These are phyloP conservation scores for Exophiala alcalophila DNA, from an alignment of 2,329 filamentous ascomycete genomes.

Conservation along the genomic window DNA sequence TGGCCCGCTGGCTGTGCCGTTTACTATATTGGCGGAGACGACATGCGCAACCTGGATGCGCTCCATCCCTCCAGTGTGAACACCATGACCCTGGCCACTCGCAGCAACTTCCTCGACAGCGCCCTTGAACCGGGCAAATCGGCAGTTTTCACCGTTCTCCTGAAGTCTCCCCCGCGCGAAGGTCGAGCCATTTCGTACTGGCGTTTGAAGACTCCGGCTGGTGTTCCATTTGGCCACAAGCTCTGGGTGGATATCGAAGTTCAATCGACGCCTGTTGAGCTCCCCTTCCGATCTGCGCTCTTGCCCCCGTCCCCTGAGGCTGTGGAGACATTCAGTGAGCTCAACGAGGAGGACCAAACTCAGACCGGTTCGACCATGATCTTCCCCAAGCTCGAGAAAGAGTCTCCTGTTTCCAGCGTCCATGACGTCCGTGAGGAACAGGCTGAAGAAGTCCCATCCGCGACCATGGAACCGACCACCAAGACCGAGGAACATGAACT, in stretches of 20 bases:
- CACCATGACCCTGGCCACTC: constrained; percentile 73
- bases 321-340: constrained; percentile 34
- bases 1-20: constrained; percentile 92
- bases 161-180: constrained; percentile 73
- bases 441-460: constrained; percentile 33
- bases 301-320: constrained; percentile 15
- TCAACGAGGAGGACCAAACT: constrained; percentile 34
- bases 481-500: constrained; percentile 53
- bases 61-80: constrained; percentile 72
- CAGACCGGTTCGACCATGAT: constrained; percentile 67
- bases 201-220: constrained; percentile 80
- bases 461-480: constrained; percentile 34
- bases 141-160: constrained; percentile 74
- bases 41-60: constrained; percentile 89
- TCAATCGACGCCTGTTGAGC: constrained; percentile 20
- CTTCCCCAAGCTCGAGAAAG: constrained; percentile 93
- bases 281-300: constrained; percentile 27
- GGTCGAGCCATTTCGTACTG: constrained; percentile 92
- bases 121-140: constrained; percentile 71
- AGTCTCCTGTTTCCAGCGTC: constrained; percentile 79
- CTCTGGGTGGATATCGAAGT: constrained; percentile 93
- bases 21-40: constrained; percentile 88
- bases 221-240: constrained; percentile 82
- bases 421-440: constrained; percentile 54
- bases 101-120: constrained; percentile 73